Conservation (phyloP, 108 stramenopile genomes). For the Ochromonas danica region DNA sequence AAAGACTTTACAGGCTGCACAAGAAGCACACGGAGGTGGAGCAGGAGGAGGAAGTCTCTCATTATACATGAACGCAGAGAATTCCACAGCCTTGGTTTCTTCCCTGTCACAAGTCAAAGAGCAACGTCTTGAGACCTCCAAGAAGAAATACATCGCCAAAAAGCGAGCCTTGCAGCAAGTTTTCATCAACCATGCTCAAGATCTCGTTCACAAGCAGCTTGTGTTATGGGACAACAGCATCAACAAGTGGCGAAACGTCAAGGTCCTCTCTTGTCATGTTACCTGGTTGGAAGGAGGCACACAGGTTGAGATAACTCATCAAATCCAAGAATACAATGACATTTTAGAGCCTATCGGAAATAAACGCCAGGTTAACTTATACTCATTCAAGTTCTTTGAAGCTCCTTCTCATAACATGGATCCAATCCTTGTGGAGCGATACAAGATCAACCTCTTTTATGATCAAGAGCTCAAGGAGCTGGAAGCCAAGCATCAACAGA, state of each 20-base stretch:
- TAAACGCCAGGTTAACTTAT: background rate
- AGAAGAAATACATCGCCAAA: conserved; percentile 22
- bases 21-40: background rate
- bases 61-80: background rate
- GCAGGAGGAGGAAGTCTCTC: too few species aligned
- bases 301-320: background rate
- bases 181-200: background rate
- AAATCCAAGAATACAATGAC: conserved; percentile 22
- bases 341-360: background rate
- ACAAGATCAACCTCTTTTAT: background rate
- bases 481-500: background rate
- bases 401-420: background rate
- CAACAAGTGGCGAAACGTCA: conserved; percentile 19
- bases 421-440: background rate
- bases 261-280: background rate
- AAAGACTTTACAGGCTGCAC: background rate
- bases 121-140: background rate
- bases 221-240: conserved; percentile 1
- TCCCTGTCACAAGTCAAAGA: background rate
- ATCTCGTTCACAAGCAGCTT: background rate
- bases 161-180: background rate
- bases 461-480: background rate
- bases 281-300: conserved; percentile 1
- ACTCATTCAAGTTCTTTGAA: background rate
- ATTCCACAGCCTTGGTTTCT: background rate